Conservation (phyloP, 106 monocot species). For the Cymbidium sinense region DNA sequence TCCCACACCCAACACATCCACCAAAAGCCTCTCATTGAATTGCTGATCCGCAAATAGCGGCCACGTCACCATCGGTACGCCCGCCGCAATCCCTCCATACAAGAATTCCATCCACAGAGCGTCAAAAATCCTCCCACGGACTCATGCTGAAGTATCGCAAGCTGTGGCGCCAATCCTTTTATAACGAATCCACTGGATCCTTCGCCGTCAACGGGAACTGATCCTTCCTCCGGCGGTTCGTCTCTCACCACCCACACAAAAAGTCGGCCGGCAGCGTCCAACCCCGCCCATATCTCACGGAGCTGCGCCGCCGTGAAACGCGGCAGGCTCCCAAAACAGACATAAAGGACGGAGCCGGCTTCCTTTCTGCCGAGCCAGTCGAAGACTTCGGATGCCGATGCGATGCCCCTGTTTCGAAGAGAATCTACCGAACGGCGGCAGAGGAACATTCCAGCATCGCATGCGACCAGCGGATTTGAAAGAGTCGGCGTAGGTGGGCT, state of each 20-base stretch:
- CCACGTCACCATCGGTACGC: constrained; percentile 13
- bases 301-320: constrained; percentile 25
- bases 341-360: constrained; percentile 31
- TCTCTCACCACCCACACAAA: constrained; percentile 24
- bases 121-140: constrained; percentile 29
- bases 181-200: constrained; percentile 15
- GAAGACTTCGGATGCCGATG: background rate
- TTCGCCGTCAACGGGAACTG: background rate
- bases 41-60: constrained; percentile 16
- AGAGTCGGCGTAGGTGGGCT: constrained; percentile 8
- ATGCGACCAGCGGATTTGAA: background rate
- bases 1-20: constrained; percentile 7
- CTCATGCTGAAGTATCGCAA: constrained; percentile 16
- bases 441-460: constrained; percentile 7
- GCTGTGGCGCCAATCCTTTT: constrained; percentile 24
- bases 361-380: constrained; percentile 29
- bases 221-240: background rate
- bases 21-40: constrained; percentile 20
- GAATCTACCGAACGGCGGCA: background rate
- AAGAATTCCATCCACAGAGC: constrained; percentile 8
- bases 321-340: constrained; percentile 47
- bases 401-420: background rate
- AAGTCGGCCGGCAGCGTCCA: constrained; percentile 4
- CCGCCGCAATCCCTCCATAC: constrained; percentile 1
- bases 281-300: constrained; percentile 22